Evolutionary conservation across 345 rosid genomes (phyloP).

Genomic region (Populus nigra): DNA sequence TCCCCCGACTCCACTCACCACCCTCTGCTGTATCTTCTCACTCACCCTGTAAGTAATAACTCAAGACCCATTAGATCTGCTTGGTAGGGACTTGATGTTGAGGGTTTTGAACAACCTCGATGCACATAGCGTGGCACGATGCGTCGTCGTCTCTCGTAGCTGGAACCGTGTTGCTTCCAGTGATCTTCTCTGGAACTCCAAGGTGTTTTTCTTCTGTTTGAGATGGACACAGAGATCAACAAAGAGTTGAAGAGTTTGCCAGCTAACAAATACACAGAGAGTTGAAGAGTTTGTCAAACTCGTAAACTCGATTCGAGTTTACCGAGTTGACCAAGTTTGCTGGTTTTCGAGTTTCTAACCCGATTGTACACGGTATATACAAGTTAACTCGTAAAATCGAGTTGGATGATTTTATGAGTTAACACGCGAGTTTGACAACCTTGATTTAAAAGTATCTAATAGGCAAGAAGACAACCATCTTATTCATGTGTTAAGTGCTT

Average conservation of each 20-base stretch:
- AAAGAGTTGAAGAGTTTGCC: too few relatives aligned
- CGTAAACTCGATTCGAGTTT: too few relatives aligned
- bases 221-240: too few relatives aligned
- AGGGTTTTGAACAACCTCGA: conserved; percentile 49
- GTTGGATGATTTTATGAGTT: too few relatives aligned
- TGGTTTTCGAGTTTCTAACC: too few relatives aligned
- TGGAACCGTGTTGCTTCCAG: conserved; percentile 54
- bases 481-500: neutral
- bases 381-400: too few relatives aligned
- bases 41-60: conserved; percentile 53
- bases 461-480: neutral
- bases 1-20: conserved; percentile 38
- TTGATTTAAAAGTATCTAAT: too few relatives aligned
- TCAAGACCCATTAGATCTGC: conserved; percentile 48
- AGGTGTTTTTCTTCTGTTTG: conserved; percentile 26
- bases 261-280: too few relatives aligned
- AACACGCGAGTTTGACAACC: too few relatives aligned
- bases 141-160: conserved; percentile 46
- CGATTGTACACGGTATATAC: too few relatives aligned
- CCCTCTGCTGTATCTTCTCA: conserved; percentile 34
- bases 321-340: too few relatives aligned
- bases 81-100: conserved; percentile 54
- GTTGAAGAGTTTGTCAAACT: too few relatives aligned
- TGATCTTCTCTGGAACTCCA: conserved; percentile 49
- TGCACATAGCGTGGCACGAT: conserved; percentile 65